Conservation (phyloP, 2,329 filamentous ascomycete genomes). For the Trichoderma hamatum region DNA sequence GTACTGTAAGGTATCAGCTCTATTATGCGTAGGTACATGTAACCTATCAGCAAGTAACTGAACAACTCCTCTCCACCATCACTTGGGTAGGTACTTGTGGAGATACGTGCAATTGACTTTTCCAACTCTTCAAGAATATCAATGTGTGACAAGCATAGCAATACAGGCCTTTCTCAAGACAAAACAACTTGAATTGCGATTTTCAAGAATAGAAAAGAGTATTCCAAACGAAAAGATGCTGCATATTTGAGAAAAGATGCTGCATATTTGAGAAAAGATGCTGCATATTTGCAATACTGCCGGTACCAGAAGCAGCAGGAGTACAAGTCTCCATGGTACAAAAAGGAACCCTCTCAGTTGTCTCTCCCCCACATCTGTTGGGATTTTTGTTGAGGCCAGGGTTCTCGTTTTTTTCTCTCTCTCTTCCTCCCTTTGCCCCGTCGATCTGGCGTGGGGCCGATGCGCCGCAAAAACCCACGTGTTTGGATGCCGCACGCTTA, state of each 20-base stretch:
- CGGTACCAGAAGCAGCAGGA: not conserved
- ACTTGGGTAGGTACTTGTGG: not conserved
- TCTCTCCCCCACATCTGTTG: constrained; percentile 26
- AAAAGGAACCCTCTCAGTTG: not conserved
- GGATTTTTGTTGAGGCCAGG: constrained; percentile 24
- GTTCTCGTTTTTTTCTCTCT: not conserved
- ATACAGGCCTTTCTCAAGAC: not conserved
- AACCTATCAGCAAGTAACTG: not conserved
- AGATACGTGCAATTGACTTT: not conserved
- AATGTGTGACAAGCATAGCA: not conserved
- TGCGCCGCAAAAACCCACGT: constrained; percentile 20
- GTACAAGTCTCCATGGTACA: not conserved
- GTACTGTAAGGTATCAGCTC: not conserved
- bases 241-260: not conserved
- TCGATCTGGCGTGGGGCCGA: constrained; percentile 24
- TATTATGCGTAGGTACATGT: not conserved
- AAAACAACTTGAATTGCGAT: not conserved
- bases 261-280: not conserved
- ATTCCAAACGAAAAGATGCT: not conserved
- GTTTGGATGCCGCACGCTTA: not conserved
- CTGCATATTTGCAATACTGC: not conserved
- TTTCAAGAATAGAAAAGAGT: not conserved
- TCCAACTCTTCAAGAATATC: not conserved
- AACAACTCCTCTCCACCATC: not conserved
- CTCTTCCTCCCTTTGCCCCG: not conserved